These are phyloP conservation scores for Circinella minor DNA, from an alignment of 371 early-diverging fungal genomes.

Conservation along the genomic window DNA sequence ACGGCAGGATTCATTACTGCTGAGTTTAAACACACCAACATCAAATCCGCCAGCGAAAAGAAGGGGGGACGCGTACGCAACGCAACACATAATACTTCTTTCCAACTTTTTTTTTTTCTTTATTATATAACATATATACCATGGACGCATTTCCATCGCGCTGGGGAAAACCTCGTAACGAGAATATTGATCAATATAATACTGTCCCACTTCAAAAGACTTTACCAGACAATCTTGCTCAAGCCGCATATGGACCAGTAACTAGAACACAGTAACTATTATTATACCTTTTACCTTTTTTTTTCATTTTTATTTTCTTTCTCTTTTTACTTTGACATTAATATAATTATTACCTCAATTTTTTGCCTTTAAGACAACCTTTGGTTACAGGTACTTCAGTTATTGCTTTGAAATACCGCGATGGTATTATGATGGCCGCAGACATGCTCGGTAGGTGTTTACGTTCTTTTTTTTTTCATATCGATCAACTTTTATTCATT, in stretches of 20 bases:
- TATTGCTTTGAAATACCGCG: slow-evolving; percentile 94
- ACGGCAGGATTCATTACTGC: not conserved
- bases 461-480: not conserved
- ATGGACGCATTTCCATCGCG: slow-evolving; percentile 85
- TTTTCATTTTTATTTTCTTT: too few relatives aligned
- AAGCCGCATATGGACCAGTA: slow-evolving; percentile 57
- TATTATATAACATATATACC: not conserved
- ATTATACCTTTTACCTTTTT: too few relatives aligned
- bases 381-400: slow-evolving; percentile 98
- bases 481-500: slow-evolving; percentile 5
- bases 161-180: slow-evolving; percentile 83
- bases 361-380: slow-evolving; percentile 64
- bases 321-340: too few relatives aligned
- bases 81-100: not conserved
- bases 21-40: not conserved
- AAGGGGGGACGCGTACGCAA: slow-evolving; percentile 6
- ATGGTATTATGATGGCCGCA: slow-evolving; percentile 97
- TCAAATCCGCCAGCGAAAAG: slow-evolving; percentile 1
- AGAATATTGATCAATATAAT: slow-evolving; percentile 62
- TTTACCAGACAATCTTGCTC: slow-evolving; percentile 41
- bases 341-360: too few relatives aligned
- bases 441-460: slow-evolving; percentile 83
- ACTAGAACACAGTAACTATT: slow-evolving; percentile 63
- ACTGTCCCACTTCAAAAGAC: slow-evolving; percentile 61
- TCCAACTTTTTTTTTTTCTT: not conserved